Base-by-base conservation (phyloP, 805 yeast genomes). In the Ogataea pilisensis region DNA sequence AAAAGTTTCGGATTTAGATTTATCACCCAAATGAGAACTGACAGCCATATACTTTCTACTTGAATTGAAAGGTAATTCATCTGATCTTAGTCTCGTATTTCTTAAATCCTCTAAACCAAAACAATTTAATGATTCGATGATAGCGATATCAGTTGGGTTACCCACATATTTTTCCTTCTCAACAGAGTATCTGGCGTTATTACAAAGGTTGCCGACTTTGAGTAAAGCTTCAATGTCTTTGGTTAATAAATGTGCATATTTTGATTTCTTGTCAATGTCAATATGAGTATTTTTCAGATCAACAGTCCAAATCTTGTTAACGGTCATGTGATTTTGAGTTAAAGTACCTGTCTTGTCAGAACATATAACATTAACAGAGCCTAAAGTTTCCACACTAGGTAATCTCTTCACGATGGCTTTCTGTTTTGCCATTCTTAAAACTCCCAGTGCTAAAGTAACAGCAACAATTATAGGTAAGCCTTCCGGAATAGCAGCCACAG, bases 401-500 rank as follows among this genome's bases (percentile, higher is more conserved):
- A 93, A 70, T 52, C 97, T 78, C 57, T 90, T 85, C 38, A 93
- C 96, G 58, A 93, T 93, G 3, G 98, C 99, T 55, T 84, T 85
- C 53, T 89, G 82, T 39, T 78, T 80, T 5, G 99, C 97, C 99
- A 93, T 93, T 66, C 98, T 75, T 51, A 93, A 70, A 33, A 93
- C 99, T 37, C 99, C 99, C 18, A 93, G 70, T 0, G 99, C 99
- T 48, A 93, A 70, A 0, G 99, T 93, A 8, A 93, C 99, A 5
- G 99, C 91, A 31, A 93, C 99, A 61, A 93, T 93, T 55, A 93
- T 93, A 0, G 99, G 99, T 51, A 93, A 75, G 40, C 99, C 99
- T 65, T 93, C 99, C 5, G 99, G 99, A 53, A 93, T 93, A 3
- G 99, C 99, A 37, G 99, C 99, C 16, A 93, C 99, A 3, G 99